These are phyloP conservation scores for Plasmodium yoelii DNA, from an alignment of 169 alveolate genomes.

Conservation along the genomic window DNA sequence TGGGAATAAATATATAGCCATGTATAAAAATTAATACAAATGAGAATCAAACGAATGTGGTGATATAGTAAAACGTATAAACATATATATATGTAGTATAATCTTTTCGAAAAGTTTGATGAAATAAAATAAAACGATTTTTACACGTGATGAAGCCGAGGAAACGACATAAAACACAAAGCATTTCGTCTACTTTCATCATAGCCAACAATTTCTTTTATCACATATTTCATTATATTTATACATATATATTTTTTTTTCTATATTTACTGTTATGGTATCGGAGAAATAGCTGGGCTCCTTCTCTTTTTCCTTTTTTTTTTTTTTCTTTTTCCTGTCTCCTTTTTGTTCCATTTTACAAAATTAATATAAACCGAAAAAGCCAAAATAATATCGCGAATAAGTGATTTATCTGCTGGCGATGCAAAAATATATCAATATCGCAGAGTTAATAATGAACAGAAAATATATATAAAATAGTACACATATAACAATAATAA, in stretches of 20 bases:
- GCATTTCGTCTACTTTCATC: too few relatives aligned
- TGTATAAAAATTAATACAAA: not conserved
- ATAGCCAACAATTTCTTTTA: too few relatives aligned
- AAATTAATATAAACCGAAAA: too few relatives aligned
- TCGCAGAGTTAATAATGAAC: too few relatives aligned
- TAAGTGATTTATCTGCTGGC: too few relatives aligned
- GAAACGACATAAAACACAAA: not conserved
- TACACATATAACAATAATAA: too few relatives aligned
- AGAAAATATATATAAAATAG: too few relatives aligned
- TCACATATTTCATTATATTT: too few relatives aligned
- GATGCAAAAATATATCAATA: too few relatives aligned
- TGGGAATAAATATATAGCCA: not conserved
- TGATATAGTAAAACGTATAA: not conserved
- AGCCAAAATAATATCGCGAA: too few relatives aligned
- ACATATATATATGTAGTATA: not conserved
- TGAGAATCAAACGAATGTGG: not conserved
- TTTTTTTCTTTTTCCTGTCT: slow-evolving; percentile 30
- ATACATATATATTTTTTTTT: slow-evolving; percentile 2
- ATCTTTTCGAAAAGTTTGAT: too few relatives aligned
- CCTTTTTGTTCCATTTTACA: slow-evolving; percentile 55
- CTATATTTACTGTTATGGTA: slow-evolving; percentile 29
- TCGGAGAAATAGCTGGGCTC: slow-evolving; percentile 49
- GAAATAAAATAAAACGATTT: not conserved
- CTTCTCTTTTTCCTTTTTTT: slow-evolving; percentile 61
- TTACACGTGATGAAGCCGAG: not conserved